Evolutionary conservation across 805 yeast species (phyloP).

Genomic region (Candida nitratophila): DNA sequence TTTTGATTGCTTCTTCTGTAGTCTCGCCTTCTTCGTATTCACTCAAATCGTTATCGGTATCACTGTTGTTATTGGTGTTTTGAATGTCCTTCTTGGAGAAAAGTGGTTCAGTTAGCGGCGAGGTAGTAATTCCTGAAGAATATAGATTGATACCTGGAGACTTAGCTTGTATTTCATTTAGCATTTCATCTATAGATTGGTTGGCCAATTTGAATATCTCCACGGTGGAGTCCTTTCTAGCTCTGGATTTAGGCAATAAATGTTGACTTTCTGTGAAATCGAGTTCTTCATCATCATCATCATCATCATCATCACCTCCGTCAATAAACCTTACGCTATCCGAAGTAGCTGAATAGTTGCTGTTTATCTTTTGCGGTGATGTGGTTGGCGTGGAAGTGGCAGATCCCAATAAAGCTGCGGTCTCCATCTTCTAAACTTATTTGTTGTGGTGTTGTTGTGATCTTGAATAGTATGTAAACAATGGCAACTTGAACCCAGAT

Average conservation of each 20-base stretch:
- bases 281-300: neutral
- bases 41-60: no score
- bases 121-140: neutral
- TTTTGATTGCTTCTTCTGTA: neutral
- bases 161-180: constrained; percentile 21
- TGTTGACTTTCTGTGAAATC: neutral
- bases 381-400: neutral
- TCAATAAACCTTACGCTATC: no score
- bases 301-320: neutral
- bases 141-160: constrained; percentile 5
- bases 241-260: neutral
- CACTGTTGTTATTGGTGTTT: no score
- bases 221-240: neutral
- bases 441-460: no score
- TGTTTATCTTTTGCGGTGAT: neutral
- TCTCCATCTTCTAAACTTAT: neutral
- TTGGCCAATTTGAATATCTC: constrained; percentile 20
- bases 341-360: neutral
- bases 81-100: constrained; percentile 8
- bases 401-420: neutral
- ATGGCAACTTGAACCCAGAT: no score
- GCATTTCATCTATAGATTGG: constrained; percentile 33
- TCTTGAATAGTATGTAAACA: no score
- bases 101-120: constrained; percentile 17
- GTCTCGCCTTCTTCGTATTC: neutral